These are phyloP conservation scores for Schizosaccharomyces octosporus DNA, from an alignment of 805 yeast genomes.

Conservation along the genomic window DNA sequence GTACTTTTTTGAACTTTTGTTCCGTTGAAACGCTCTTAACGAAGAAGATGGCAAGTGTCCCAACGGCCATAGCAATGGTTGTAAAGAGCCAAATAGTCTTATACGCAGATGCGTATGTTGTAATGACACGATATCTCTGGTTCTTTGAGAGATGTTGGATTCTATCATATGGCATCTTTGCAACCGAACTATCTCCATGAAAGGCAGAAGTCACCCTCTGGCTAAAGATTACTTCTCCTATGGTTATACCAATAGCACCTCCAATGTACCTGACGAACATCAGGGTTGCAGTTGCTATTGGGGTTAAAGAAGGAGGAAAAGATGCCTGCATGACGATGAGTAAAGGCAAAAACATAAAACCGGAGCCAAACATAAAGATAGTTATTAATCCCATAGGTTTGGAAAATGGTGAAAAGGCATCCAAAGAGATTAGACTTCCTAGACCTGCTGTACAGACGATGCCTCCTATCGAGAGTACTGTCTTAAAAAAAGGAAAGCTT, in stretches of 20 bases:
- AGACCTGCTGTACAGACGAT: constrained; percentile 19
- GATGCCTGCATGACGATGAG: constrained; percentile 12
- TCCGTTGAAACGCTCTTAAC: too few species aligned
- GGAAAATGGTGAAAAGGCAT: background rate
- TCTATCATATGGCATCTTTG: background rate
- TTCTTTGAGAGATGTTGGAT: background rate
- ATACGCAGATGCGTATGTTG: too few species aligned
- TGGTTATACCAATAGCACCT: constrained; percentile 13
- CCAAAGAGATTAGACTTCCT: constrained; percentile 19
- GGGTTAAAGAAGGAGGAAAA: constrained; percentile 11
- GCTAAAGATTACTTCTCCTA: constrained; percentile 10
- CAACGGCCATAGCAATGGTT: too few species aligned
- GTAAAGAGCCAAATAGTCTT: too few species aligned
- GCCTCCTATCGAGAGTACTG: constrained; percentile 11
- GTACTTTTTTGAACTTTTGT: too few species aligned
- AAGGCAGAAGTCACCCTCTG: background rate
- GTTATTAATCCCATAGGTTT: background rate
- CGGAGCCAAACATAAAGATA: constrained; percentile 23
- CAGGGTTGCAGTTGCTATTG: constrained; percentile 13
- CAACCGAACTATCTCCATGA: background rate
- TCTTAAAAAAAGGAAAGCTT: constrained; percentile 16
- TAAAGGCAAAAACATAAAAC: constrained; percentile 21
- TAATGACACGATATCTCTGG: too few species aligned
- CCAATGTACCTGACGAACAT: constrained; percentile 12
- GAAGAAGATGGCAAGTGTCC: too few species aligned